These are phyloP conservation scores for Nissolia schottii DNA, from an alignment of 306 rosid genomes.

Conservation along the genomic window DNA sequence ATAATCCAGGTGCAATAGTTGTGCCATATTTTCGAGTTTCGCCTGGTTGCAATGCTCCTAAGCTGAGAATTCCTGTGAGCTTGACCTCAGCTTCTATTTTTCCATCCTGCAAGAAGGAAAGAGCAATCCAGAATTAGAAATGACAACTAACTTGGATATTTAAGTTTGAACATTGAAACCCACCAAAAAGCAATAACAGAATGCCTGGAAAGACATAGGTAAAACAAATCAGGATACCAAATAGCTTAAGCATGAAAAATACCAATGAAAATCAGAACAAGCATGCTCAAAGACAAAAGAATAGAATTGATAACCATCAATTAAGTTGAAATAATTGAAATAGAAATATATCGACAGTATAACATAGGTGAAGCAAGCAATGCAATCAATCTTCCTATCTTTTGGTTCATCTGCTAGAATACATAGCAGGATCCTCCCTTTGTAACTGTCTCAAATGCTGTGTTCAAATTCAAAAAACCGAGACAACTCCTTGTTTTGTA, in stretches of 20 bases:
- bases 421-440: not conserved
- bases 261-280: not conserved
- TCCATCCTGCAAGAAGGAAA: conserved; percentile 51
- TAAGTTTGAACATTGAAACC: not conserved
- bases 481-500: not conserved
- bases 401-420: not conserved
- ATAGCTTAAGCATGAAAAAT: not conserved
- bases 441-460: not conserved
- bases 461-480: not conserved
- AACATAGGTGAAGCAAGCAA: not conserved
- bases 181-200: not conserved
- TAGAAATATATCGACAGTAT: not conserved
- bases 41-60: conserved; percentile 75
- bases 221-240: not conserved
- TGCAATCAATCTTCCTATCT: not conserved
- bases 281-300: not conserved
- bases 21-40: conserved; percentile 74
- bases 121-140: not conserved
- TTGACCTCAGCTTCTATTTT: conserved; percentile 72
- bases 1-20: conserved; percentile 70
- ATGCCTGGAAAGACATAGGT: not conserved
- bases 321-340: not conserved
- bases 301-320: not conserved
- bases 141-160: not conserved
- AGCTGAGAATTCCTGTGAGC: conserved; percentile 68